Percentiles rank a stretch among this genome's conserved stretches.
These are phyloP conservation scores for Didymella pomorum DNA, from an alignment of 2,329 filamentous ascomycete genomes.

Conservation along the genomic window DNA sequence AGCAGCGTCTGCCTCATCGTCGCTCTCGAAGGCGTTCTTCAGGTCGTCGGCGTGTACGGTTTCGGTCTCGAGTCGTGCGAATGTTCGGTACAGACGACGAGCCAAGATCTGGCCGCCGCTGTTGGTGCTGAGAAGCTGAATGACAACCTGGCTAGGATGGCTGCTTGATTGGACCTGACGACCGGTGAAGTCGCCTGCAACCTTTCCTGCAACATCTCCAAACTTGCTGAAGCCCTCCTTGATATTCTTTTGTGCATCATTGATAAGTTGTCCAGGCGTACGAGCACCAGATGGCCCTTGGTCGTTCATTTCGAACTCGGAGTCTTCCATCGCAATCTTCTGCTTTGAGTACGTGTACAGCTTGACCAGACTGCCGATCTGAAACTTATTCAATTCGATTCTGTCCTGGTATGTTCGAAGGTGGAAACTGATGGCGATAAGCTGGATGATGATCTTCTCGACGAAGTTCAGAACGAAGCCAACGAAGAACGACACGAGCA, in stretches of 20 bases:
- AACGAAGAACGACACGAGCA: constrained; percentile 86
- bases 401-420: constrained; percentile 87
- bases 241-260: constrained; percentile 75
- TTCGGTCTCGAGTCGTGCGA: constrained; percentile 76
- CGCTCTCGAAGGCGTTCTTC: constrained; percentile 76
- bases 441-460: constrained; percentile 93
- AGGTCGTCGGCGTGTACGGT: constrained; percentile 82
- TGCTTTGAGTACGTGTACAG: constrained; percentile 70
- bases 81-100: constrained; percentile 85
- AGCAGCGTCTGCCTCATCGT: constrained; percentile 86
- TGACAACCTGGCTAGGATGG: constrained; percentile 84
- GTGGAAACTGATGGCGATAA: constrained; percentile 94
- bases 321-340: constrained; percentile 74
- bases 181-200: constrained; percentile 92
- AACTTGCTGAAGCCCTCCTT: constrained; percentile 79
- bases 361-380: constrained; percentile 74
- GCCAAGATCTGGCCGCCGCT: constrained; percentile 82
- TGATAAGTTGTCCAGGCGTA: constrained; percentile 77
- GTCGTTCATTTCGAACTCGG: constrained; percentile 72
- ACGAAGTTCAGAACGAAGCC: constrained; percentile 80
- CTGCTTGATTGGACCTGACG: constrained; percentile 71
- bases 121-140: constrained; percentile 77
- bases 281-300: constrained; percentile 65
- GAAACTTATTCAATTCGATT: constrained; percentile 91
- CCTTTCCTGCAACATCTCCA: constrained; percentile 82